A percentile compares a stretch with the other conserved stretches of the same genome.
These are phyloP conservation scores for Coix lacrymajobi DNA, from an alignment of 176 grass and related monocot species.

Conservation along the genomic window DNA sequence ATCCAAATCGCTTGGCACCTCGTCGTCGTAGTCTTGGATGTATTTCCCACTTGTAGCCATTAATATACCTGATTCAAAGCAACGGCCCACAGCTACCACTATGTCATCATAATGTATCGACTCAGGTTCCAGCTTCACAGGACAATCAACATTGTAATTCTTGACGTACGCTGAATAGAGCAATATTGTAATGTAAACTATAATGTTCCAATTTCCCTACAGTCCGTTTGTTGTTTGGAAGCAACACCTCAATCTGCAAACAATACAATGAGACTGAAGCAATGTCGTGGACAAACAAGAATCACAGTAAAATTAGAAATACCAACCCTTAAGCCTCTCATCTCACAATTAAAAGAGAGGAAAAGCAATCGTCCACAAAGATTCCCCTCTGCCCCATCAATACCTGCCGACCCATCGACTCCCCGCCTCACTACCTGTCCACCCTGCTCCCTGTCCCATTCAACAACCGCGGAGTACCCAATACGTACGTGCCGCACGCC, in stretches of 20 bases:
- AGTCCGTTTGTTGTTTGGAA: not conserved
- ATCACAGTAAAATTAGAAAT: not conserved
- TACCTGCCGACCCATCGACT: too few species aligned
- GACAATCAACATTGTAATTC: not conserved
- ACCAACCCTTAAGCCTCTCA: not conserved
- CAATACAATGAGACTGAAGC: not conserved
- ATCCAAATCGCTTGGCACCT: not conserved
- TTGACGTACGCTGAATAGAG: not conserved
- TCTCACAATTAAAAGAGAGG: too few species aligned
- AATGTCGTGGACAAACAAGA: not conserved
- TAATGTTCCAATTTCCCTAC: not conserved
- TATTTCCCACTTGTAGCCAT: not conserved
- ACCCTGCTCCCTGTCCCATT: too few species aligned
- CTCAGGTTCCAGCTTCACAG: not conserved
- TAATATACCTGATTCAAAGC: not conserved
- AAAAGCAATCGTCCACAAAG: too few species aligned
- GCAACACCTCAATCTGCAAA: not conserved
- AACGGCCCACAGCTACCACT: not conserved
- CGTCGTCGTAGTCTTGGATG: not conserved
- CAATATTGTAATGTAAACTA: constrained; percentile 5
- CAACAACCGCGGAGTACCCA: too few species aligned
- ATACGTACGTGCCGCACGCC: too few species aligned
- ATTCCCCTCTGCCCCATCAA: too few species aligned
- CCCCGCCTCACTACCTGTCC: too few species aligned
- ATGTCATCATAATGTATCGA: fast-evolving